Conservation (phyloP, 2,329 filamentous ascomycete genomes). For the Keithomyces neogunnii region DNA sequence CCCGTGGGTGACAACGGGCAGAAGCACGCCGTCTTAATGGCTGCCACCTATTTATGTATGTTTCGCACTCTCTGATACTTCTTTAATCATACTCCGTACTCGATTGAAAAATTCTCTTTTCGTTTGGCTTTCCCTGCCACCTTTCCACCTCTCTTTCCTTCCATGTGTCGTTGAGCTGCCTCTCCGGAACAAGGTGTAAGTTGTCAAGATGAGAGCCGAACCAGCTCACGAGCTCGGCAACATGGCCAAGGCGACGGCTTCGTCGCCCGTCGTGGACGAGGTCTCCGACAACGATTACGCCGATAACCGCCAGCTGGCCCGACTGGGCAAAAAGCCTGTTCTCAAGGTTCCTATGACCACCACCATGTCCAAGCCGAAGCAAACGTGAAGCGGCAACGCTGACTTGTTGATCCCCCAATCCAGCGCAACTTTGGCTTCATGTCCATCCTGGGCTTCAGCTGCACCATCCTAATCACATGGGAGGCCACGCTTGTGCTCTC, state of each 20-base stretch:
- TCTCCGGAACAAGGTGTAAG: background rate
- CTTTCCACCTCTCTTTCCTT: background rate
- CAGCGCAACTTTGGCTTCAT: slow-evolving; percentile 40
- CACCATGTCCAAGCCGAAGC: background rate
- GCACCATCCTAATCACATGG: slow-evolving; percentile 46
- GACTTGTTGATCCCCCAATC: background rate
- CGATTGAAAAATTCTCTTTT: too few relatives aligned
- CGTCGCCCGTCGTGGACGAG: background rate
- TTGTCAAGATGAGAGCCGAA: background rate
- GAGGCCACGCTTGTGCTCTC: slow-evolving; percentile 27
- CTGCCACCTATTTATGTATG: too few relatives aligned
- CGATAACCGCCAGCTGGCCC: slow-evolving; percentile 12
- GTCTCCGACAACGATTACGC: background rate
- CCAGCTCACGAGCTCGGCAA: background rate
- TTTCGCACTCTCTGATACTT: too few relatives aligned
- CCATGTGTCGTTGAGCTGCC: background rate
- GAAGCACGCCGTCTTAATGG: too few relatives aligned
- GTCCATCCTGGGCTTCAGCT: slow-evolving; percentile 43
- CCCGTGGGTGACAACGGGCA: too few relatives aligned
- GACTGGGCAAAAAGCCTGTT: slow-evolving; percentile 20
- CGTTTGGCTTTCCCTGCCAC: too few relatives aligned
- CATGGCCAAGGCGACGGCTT: background rate
- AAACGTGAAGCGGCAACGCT: background rate
- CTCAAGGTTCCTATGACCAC: slow-evolving; percentile 13
- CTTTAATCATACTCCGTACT: too few relatives aligned